A percentile compares a stretch with the other conserved stretches of the same genome.
Evolutionary conservation across 129 eudicot species (phyloP).

Genomic region (Tagetes erecta): DNA sequence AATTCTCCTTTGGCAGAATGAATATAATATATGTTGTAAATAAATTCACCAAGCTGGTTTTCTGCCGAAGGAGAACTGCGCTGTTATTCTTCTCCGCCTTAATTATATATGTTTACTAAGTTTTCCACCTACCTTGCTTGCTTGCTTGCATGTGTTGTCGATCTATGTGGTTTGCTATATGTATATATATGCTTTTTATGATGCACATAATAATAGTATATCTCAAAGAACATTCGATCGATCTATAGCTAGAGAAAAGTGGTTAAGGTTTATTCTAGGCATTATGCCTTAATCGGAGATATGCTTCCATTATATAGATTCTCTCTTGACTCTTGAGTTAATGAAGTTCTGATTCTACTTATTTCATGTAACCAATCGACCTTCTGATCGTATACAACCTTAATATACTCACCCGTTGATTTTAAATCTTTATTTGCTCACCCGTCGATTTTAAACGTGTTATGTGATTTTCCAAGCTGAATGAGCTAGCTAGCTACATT

Average conservation of each 20-base stretch:
- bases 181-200: constrained; percentile 27
- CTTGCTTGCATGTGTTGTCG: neutral
- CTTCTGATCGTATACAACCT: neutral
- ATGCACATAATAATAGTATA: constrained; percentile 28
- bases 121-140: too few species aligned
- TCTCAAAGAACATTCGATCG: constrained; percentile 40
- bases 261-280: constrained; percentile 40
- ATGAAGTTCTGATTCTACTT: neutral
- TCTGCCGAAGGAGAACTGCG: constrained; percentile 63
- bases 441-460: too few species aligned
- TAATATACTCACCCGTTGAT: neutral
- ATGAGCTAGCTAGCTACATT: neutral
- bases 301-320: constrained; percentile 28
- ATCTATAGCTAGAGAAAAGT: neutral
- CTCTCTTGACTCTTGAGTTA: constrained; percentile 23
- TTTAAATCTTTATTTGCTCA: neutral
- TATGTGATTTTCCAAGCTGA: neutral
- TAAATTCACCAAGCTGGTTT: constrained; percentile 1
- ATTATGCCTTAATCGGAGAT: constrained; percentile 43
- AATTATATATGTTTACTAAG: neutral
- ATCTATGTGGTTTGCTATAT: too few species aligned
- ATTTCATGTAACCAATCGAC: neutral
- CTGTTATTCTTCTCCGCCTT: constrained; percentile 50
- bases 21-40: neutral
- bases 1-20: constrained; percentile 66